A percentile compares a stretch with the other conserved stretches of the same genome.
phyloP scores from a whole-genome alignment of 192 early-diverging fungal species.

The Coemansia sp. region DNA sequence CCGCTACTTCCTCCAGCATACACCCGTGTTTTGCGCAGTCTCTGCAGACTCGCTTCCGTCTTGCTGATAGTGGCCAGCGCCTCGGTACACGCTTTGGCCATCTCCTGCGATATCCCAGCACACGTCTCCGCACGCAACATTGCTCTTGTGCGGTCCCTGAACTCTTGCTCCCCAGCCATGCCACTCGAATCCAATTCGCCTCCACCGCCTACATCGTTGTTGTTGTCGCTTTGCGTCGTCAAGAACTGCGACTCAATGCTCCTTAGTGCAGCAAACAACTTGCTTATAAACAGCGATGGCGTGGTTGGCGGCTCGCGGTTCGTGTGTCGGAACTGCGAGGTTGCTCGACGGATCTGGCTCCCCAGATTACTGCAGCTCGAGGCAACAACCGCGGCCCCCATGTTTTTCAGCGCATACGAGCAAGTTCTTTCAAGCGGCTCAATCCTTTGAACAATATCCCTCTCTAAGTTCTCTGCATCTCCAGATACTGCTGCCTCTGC shows the following conservation, averaged over 20 bases:
- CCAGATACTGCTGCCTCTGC: not conserved
- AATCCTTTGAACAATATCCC: slow-evolving; percentile 14
- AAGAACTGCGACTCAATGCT: slow-evolving; percentile 15
- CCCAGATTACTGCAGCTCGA: slow-evolving; percentile 22
- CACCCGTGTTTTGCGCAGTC: slow-evolving; percentile 28
- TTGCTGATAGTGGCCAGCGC: slow-evolving; percentile 47
- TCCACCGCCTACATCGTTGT: not conserved
- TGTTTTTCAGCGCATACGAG: slow-evolving; percentile 4
- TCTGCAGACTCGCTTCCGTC: slow-evolving; percentile 45
- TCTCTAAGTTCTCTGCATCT: not conserved
- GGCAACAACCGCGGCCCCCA: slow-evolving; percentile 16
- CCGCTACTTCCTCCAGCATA: slow-evolving; percentile 2
- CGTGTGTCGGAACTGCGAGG: slow-evolving; percentile 46
- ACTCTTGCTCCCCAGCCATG: not conserved
- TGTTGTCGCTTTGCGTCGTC: not conserved
- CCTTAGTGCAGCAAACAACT: slow-evolving; percentile 20
- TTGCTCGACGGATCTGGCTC: slow-evolving; percentile 47
- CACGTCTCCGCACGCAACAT: slow-evolving; percentile 20
- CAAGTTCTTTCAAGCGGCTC: slow-evolving; percentile 9
- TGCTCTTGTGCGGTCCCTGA: not conserved
- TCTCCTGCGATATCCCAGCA: slow-evolving; percentile 21
- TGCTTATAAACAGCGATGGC: slow-evolving; percentile 28
- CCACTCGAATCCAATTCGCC: not conserved
- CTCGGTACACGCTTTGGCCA: slow-evolving; percentile 25
- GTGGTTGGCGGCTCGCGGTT: slow-evolving; percentile 30